A percentile compares a stretch with the other conserved stretches of the same genome.
These are phyloP conservation scores for Neurospora cerealis DNA, from an alignment of 495 filamentous ascomycete genomes.

Conservation along the genomic window DNA sequence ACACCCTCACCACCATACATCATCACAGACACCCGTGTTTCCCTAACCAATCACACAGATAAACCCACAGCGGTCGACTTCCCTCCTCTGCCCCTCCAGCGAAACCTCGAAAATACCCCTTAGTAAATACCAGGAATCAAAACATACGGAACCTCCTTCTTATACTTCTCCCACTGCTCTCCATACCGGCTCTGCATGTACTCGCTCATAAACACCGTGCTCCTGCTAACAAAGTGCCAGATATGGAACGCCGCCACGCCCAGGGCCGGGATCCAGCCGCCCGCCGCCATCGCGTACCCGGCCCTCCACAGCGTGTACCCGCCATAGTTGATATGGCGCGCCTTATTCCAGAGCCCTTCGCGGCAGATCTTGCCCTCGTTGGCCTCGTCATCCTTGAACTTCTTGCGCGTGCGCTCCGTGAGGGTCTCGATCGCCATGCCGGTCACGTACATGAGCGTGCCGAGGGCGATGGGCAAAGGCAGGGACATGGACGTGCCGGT, in stretches of 20 bases:
- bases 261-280: constrained; percentile 35
- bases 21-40: background rate
- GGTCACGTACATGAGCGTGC: constrained; percentile 30
- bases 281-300: constrained; percentile 38
- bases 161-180: constrained; percentile 33
- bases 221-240: constrained; percentile 35
- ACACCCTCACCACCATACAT: background rate
- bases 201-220: constrained; percentile 37
- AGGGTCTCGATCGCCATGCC: constrained; percentile 40
- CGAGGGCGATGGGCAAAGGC: constrained; percentile 28
- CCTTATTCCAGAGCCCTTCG: constrained; percentile 40
- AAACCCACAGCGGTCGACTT: background rate
- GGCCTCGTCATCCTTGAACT: constrained; percentile 41
- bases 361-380: constrained; percentile 47
- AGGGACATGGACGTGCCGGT: background rate
- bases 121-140: constrained; percentile 37
- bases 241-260: constrained; percentile 29
- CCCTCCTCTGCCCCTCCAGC: background rate
- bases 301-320: constrained; percentile 47
- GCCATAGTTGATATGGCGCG: constrained; percentile 52
- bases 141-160: constrained; percentile 32
- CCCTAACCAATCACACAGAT: background rate
- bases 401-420: constrained; percentile 42
- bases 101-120: background rate
- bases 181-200: constrained; percentile 40